Percentiles rank a stretch among this genome's conserved stretches.
These are phyloP conservation scores for Spizellomyces sp. DNA, from an alignment of 192 early-diverging fungal genomes.

Conservation along the genomic window DNA sequence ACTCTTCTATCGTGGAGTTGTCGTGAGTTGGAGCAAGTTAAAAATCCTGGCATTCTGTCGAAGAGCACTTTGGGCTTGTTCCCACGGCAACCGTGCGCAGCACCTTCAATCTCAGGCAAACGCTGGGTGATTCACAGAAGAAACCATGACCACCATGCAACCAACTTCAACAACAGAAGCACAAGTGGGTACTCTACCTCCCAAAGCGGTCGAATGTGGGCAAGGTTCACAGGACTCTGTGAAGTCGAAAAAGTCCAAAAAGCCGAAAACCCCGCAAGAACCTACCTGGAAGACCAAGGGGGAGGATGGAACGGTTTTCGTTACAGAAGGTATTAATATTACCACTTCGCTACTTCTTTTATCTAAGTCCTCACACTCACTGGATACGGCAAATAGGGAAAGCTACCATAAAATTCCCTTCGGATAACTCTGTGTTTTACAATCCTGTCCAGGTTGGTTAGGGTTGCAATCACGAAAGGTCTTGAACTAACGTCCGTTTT, in stretches of 20 bases:
- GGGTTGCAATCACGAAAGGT: constrained; percentile 93
- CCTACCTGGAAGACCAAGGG: constrained; percentile 20
- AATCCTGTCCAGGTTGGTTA: constrained; percentile 84
- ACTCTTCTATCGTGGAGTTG: no score
- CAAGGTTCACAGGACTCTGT: background rate
- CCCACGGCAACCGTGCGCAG: no score
- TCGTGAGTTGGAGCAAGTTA: no score
- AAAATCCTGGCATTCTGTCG: no score
- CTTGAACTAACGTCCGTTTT: background rate
- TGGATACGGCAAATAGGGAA: constrained; percentile 29
- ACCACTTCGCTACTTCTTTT: background rate
- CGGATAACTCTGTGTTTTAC: constrained; percentile 87
- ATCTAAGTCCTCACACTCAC: background rate
- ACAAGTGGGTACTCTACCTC: no score
- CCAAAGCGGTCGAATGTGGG: no score
- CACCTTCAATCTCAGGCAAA: no score
- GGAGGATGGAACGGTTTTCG: constrained; percentile 19
- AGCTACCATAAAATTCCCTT: constrained; percentile 44
- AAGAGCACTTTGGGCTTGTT: no score
- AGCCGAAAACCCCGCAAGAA: background rate
- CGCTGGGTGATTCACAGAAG: no score
- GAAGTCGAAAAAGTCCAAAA: background rate
- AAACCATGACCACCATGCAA: no score
- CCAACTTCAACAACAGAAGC: no score
- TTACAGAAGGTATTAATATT: constrained; percentile 22